These are phyloP conservation scores for Ballota nigra DNA, from an alignment of 257 asterid genomes.

Conservation along the genomic window DNA sequence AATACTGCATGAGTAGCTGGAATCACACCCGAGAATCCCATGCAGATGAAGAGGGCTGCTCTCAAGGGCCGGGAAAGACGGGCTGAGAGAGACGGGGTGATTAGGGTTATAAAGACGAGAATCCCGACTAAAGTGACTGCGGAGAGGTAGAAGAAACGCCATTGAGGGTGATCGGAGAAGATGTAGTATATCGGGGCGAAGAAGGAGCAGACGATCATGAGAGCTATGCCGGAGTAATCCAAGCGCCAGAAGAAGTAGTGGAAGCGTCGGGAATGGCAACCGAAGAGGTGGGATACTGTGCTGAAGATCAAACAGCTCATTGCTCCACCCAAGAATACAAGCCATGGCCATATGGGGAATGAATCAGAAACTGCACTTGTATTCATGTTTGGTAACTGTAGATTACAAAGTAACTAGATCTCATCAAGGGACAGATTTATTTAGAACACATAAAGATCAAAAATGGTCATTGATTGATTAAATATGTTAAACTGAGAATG, in stretches of 20 bases:
- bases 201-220: slow-evolving; percentile 88
- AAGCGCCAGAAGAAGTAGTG: slow-evolving; percentile 87
- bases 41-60: slow-evolving; percentile 64
- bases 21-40: slow-evolving; percentile 84
- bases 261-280: slow-evolving; percentile 78
- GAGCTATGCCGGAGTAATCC: slow-evolving; percentile 79
- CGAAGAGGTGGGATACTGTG: slow-evolving; percentile 74
- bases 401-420: not conserved
- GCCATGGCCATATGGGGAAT: slow-evolving; percentile 87
- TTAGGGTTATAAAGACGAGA: slow-evolving; percentile 57
- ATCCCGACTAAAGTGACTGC: slow-evolving; percentile 54
- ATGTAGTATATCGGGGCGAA: slow-evolving; percentile 76
- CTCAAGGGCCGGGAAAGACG: slow-evolving; percentile 55
- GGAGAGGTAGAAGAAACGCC: slow-evolving; percentile 60
- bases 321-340: slow-evolving; percentile 78
- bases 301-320: slow-evolving; percentile 73
- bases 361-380: slow-evolving; percentile 21
- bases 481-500: not conserved
- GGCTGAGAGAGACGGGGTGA: slow-evolving; percentile 58
- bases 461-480: too few species aligned
- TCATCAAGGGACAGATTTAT: not conserved
- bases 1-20: slow-evolving; percentile 77
- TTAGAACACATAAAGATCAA: too few species aligned
- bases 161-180: slow-evolving; percentile 57
- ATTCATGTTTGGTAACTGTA: slow-evolving; percentile 45